These are phyloP conservation scores for Iris pallida DNA, from an alignment of 116 monocot species.

Conservation along the genomic window DNA sequence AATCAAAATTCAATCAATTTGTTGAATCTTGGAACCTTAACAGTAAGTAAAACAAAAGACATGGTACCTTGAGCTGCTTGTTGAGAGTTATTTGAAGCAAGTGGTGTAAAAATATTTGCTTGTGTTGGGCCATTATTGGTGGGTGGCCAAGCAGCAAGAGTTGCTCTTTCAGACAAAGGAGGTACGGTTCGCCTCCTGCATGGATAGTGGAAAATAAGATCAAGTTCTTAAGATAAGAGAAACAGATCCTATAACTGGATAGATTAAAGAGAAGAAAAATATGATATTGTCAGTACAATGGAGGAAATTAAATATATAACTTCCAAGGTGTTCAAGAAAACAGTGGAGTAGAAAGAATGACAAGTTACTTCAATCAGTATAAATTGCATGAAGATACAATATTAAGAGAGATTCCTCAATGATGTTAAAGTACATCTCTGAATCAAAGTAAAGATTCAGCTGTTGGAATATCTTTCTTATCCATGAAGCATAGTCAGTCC, in stretches of 20 bases:
- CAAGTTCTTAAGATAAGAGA: not conserved
- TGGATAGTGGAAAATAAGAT: conserved; percentile 6
- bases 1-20: no score
- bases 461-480: no score
- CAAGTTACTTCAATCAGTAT: no score
- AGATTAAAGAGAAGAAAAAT: conserved; percentile 6
- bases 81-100: conserved; percentile 11
- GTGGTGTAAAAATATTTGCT: conserved; percentile 17
- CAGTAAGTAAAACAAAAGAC: not conserved
- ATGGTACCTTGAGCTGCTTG: conserved; percentile 31
- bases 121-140: conserved; percentile 11
- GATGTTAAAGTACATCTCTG: no score
- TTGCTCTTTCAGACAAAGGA: conserved; percentile 63
- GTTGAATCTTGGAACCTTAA: no score
- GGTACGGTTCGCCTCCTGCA: conserved; percentile 54
- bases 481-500: no score
- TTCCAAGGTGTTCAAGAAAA: no score
- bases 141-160: conserved; percentile 76
- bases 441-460: no score
- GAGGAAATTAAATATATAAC: not conserved
- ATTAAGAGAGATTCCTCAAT: no score
- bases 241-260: not conserved
- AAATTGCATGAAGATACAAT: no score
- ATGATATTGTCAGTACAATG: not conserved
- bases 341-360: no score